Base-by-base conservation (phyloP, 768 basidiomycete species). In the Mycena rebaudengoi region DNA sequence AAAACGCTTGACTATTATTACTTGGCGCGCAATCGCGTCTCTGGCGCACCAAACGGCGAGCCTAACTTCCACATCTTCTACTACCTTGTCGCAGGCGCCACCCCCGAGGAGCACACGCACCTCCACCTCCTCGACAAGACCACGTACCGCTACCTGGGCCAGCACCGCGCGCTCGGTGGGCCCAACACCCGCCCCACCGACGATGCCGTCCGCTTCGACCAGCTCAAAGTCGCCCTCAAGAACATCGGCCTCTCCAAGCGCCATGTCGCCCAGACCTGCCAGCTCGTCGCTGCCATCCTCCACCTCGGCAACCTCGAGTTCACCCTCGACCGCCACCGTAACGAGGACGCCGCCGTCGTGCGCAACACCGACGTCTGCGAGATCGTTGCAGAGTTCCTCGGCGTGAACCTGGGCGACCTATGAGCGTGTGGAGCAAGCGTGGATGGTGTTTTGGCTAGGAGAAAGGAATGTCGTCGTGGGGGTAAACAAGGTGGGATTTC, bases 1-100 rank as follows among this genome's bases (percentile, higher is more conserved):
- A 99, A 99, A 77, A 96, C 95, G 0, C 88, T 99, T 66, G 96
- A 98, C 73, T 98, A 99, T 79, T n/a, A n/a, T n/a, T 97, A 97
- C 78, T 85, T 99, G 52, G 95, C 98, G 75, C 84, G 93, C 55
- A 93, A 90, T 69, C 89, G 96, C 11, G 95, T 98, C n/a, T 86
- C 94, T 7, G 88, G 88, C 21, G 87, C 92, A 0, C 92, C 94
- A 0, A 92, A 91, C 0, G 96, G 95, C 56, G 96, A 99, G 76
- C 88, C 96, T 11, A 98, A 98, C 68, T 98, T 99, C 75, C 96
- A 99, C 76, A 95, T 97, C 33, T 98, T 99, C 78, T 98, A 99
- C 74, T 98, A 98, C 76, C 87, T 99, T 70, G 89, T 96, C 61
- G 91, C 95, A 0, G 97, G 98, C 25, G 95, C 96, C 2, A 88